Conservation (phyloP, 495 filamentous ascomycete species). For the Neurospora pannonica region DNA sequence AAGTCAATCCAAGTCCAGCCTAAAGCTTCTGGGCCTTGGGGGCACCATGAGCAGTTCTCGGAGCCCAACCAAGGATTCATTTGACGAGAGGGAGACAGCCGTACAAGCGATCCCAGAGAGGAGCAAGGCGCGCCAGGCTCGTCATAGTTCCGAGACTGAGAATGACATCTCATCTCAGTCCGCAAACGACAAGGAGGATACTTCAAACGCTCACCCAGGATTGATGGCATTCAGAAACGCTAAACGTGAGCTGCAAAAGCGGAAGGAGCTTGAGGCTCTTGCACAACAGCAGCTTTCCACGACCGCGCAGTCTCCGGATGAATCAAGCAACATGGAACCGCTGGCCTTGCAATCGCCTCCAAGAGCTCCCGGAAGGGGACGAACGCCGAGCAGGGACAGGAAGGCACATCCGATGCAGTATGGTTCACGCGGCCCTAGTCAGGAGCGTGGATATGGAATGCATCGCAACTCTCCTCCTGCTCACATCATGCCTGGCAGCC, state of each 20-base stretch:
- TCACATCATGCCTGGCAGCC: conserved; percentile 27
- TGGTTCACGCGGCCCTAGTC: conserved; percentile 29
- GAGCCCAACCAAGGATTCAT: conserved; percentile 28
- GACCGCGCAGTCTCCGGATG: conserved; percentile 9
- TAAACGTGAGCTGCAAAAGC: conserved; percentile 40
- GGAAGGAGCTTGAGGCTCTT: conserved; percentile 38
- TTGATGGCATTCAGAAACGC: conserved; percentile 43
- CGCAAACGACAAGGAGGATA: conserved; percentile 17
- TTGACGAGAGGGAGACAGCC: conserved; percentile 22
- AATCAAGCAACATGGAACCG: conserved; percentile 10
- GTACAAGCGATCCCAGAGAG: conserved; percentile 27
- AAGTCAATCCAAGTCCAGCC: conserved; percentile 46
- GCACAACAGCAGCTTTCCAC: conserved; percentile 22
- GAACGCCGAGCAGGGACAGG: conserved; percentile 36
- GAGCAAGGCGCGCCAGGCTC: conserved; percentile 31
- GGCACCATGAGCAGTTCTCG: conserved; percentile 43
- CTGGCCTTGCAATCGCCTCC: conserved; percentile 17
- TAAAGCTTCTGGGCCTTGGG: conserved; percentile 64
- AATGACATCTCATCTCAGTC: conserved; percentile 12
- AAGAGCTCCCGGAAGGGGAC: conserved; percentile 23
- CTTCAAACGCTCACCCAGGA: conserved; percentile 28
- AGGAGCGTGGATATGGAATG: conserved; percentile 19
- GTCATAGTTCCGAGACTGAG: conserved; percentile 6
- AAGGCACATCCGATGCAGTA: conserved; percentile 34
- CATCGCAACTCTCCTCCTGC: conserved; percentile 15